Evolutionary conservation across 768 basidiomycete species (phyloP), one percentile per base, ranked within the genome.

Genomic region (Galerina marginata): DNA sequence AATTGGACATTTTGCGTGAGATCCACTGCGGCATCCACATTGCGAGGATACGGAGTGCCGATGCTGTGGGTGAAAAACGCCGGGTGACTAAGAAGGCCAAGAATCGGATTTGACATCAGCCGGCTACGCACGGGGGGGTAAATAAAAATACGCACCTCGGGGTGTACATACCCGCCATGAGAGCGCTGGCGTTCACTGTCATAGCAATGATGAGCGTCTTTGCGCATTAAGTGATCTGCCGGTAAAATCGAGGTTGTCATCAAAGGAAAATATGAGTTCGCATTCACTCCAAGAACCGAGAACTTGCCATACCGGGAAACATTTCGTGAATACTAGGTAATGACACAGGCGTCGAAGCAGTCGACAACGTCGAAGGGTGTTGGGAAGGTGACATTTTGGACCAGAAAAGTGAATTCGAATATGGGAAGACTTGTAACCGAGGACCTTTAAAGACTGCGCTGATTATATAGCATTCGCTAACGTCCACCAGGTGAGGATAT

Each of bases 271-370:
- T 47, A 55, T 25, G 20, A 39, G 42, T 9, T 12, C 50, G 38
- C n/a, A 4, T 6, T 12, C 15, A 12, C 33, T 6, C 49, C 4
- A 29, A 39, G 42, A 23, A 48, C 12, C 25, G 39, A 61, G 29
- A 51, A 60, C 56, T 44, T 20, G 11, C 57, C 74, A 44, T 63
- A 81, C 84, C 83, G 47, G 84, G 84, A 61, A 85, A 86, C 77
- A 85, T 82, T 60, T 85, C 82, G 20, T 79, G 76, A 36, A 84
- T 84, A 64, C 81, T 81, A 25, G 84, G 84, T 26, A 86, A 72
- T 2, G 78, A 74, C 20, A 58, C 38, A 14, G 55, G 26, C 11
- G 25, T 26, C 9, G 54, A 38, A n/a, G 16, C n/a, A 25, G 42
- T 29, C 16, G 52, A 46, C 7, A 40, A 46, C 36, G 29, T 25